Evolutionary conservation across 2,329 filamentous ascomycete genomes (phyloP).

Genomic region (Alternaria burnsii): DNA sequence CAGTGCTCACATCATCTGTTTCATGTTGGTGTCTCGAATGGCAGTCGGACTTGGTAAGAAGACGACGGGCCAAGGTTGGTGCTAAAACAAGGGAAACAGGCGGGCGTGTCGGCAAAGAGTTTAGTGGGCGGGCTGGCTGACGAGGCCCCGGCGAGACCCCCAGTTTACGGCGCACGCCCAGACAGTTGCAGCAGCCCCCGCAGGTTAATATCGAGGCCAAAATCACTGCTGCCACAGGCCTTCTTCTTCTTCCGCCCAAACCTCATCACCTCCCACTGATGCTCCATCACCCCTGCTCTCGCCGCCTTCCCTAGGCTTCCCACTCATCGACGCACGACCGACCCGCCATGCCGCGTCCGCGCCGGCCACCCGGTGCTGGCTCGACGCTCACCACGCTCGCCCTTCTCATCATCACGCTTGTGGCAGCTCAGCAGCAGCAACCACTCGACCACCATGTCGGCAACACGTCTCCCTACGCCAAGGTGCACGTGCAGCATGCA

Average conservation of each 20-base stretch:
- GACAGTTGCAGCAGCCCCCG: conserved; percentile 34
- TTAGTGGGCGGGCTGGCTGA: conserved; percentile 21
- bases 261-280: conserved; percentile 35
- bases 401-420: conserved; percentile 47
- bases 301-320: conserved; percentile 43
- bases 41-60: background rate
- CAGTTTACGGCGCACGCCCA: conserved; percentile 23
- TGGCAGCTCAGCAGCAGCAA: conserved; percentile 55
- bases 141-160: conserved; percentile 23
- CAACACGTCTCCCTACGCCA: conserved; percentile 37
- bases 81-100: conserved; percentile 29
- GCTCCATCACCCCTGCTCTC: conserved; percentile 41
- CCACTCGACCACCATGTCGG: conserved; percentile 37
- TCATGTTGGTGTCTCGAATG: conserved; percentile 10
- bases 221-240: conserved; percentile 20
- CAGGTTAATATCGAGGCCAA: conserved; percentile 32
- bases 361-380: conserved; percentile 52
- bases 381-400: conserved; percentile 48
- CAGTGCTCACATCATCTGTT: conserved; percentile 9
- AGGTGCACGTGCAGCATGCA: conserved; percentile 34
- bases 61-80: conserved; percentile 1
- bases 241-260: conserved; percentile 19
- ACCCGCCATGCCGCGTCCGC: conserved; percentile 49
- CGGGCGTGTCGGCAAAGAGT: conserved; percentile 24
- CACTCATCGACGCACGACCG: conserved; percentile 28